These are phyloP conservation scores for Colletotrichum karsti DNA, from an alignment of 2,329 filamentous ascomycete species.

Conservation along the genomic window DNA sequence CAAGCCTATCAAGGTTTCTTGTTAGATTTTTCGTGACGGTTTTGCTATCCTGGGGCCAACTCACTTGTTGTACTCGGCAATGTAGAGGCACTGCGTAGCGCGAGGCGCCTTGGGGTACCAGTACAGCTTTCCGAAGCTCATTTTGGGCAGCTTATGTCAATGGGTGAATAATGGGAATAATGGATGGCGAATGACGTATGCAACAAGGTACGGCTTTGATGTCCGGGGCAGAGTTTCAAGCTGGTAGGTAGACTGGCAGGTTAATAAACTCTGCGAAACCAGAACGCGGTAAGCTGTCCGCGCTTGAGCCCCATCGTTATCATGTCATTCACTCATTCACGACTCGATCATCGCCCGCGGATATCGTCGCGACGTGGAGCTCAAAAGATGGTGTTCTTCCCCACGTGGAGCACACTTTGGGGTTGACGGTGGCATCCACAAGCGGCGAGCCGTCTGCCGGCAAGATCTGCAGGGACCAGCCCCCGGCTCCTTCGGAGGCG, in stretches of 20 bases:
- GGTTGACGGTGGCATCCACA: constrained; percentile 1
- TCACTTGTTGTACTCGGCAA: constrained; percentile 19
- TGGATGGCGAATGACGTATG: background rate
- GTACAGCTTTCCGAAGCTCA: constrained; percentile 20
- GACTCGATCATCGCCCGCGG: background rate
- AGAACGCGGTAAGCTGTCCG: background rate
- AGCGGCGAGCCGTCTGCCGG: background rate
- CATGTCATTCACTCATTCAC: background rate
- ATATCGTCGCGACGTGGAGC: constrained; percentile 7
- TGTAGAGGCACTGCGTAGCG: constrained; percentile 18
- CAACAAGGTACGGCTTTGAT: background rate
- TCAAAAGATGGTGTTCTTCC: background rate
- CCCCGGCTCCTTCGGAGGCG: background rate
- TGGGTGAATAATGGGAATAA: too few species aligned
- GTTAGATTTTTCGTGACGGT: background rate
- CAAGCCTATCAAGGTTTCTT: background rate
- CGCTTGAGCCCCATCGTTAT: background rate
- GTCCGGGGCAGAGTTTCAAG: too few species aligned
- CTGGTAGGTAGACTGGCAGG: too few species aligned
- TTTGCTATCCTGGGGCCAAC: rapidly evolving
- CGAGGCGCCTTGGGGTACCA: constrained; percentile 20
- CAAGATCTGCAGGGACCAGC: constrained; percentile 12
- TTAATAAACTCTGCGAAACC: background rate
- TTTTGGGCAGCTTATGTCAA: too few species aligned
- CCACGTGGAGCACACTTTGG: constrained; percentile 19